A percentile compares a stretch with the other conserved stretches of the same genome.
Conservation (phyloP, 495 filamentous ascomycete species). For the Penicillium alfredii region DNA sequence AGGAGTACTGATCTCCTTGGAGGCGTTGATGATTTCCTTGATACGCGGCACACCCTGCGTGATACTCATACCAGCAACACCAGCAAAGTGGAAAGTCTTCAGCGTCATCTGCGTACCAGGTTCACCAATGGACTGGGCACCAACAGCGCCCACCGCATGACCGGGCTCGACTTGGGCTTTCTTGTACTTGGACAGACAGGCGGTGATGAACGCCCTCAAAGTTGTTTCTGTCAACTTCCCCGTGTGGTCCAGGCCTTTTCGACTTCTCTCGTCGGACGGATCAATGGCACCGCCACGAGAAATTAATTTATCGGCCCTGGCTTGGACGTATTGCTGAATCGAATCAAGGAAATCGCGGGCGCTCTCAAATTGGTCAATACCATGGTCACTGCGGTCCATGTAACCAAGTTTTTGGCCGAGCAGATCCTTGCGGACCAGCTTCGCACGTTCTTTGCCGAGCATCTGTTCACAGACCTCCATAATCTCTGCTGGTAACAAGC, state of each 20-base stretch:
- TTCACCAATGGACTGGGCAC: constrained; percentile 96
- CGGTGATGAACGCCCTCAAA: constrained; percentile 65
- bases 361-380: constrained; percentile 79
- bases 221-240: constrained; percentile 74
- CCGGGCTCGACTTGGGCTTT: constrained; percentile 87
- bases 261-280: constrained; percentile 32
- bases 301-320: constrained; percentile 50
- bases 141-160: constrained; percentile 94
- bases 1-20: constrained; percentile 85
- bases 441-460: constrained; percentile 58
- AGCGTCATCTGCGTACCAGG: constrained; percentile 99
- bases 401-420: constrained; percentile 52
- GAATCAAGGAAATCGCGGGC: constrained; percentile 74
- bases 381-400: constrained; percentile 56
- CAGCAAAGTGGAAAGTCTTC: constrained; percentile 99
- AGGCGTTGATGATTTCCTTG: constrained; percentile 99
- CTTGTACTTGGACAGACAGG: constrained; percentile 84
- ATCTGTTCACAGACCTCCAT: constrained; percentile 55
- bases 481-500: constrained; percentile 71
- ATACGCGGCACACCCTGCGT: constrained; percentile 98
- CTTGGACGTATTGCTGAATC: constrained; percentile 61
- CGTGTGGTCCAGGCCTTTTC: constrained; percentile 56
- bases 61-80: constrained; percentile 98
- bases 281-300: constrained; percentile 36
- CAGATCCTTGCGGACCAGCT: constrained; percentile 54